Evolutionary conservation across 2,329 filamentous ascomycete species (phyloP).

Genomic region (Scedosporium boydii): DNA sequence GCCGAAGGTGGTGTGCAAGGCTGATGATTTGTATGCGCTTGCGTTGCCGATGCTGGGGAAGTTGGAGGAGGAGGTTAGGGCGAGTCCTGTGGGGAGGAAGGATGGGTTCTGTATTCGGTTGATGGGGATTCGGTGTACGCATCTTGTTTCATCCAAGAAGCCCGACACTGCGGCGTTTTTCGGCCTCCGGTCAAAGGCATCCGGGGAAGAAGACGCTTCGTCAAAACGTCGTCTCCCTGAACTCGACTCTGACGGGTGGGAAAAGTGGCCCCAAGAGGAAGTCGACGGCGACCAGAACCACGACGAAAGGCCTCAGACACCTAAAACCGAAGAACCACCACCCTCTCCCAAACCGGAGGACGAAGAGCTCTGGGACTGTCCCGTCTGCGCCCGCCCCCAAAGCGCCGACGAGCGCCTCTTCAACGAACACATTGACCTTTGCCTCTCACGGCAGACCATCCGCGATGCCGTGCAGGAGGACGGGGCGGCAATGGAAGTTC

Average conservation of each 20-base stretch:
- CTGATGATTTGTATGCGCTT: conserved; percentile 76
- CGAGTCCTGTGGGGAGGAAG: conserved; percentile 34
- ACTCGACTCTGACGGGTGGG: conserved; percentile 44
- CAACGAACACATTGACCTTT: conserved; percentile 89
- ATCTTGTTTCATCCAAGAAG: conserved; percentile 79
- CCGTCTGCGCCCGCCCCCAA: conserved; percentile 75
- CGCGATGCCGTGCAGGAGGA: conserved; percentile 63
- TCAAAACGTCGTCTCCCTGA: conserved; percentile 9
- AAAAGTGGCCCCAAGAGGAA: conserved; percentile 59
- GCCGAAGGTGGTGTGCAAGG: conserved; percentile 59
- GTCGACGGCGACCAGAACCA: neutral
- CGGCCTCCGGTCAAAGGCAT: conserved; percentile 40
- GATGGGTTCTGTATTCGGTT: conserved; percentile 61
- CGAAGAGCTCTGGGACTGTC: conserved; percentile 69
- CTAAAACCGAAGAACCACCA: conserved; percentile 38
- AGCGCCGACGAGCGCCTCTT: conserved; percentile 64
- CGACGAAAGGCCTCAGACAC: neutral
- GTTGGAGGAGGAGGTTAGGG: conserved; percentile 66
- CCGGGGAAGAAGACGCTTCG: neutral
- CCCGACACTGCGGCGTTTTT: conserved; percentile 72
- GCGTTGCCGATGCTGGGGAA: conserved; percentile 75
- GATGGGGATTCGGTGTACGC: conserved; percentile 82
- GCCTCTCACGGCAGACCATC: conserved; percentile 78
- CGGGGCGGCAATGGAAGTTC: conserved; percentile 19
- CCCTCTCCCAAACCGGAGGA: conserved; percentile 19